A percentile compares a stretch with the other conserved stretches of the same genome.
Conservation (phyloP, 2,329 filamentous ascomycete genomes). For the Epichloe baconii region DNA sequence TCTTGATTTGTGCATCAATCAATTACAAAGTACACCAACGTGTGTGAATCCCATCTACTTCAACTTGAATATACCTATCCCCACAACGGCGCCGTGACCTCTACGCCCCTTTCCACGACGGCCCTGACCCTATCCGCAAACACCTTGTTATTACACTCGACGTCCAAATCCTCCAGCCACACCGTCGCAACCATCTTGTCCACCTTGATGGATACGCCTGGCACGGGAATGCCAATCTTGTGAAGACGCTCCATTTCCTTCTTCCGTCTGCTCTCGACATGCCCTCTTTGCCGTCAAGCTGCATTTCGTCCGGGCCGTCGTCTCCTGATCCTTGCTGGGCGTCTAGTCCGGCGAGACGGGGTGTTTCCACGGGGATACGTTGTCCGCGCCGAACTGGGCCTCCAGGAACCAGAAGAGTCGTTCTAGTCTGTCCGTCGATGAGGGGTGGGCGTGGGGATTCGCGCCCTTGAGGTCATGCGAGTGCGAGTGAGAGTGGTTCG, state of each 20-base stretch:
- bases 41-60: too few species aligned
- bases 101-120: conserved; percentile 79
- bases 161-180: conserved; percentile 83
- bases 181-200: conserved; percentile 80
- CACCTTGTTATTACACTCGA: conserved; percentile 70
- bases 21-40: neutral
- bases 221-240: conserved; percentile 76
- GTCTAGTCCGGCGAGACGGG: conserved; percentile 18
- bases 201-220: conserved; percentile 73
- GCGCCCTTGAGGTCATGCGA: conserved; percentile 26
- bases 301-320: conserved; percentile 2
- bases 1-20: neutral
- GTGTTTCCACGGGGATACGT: conserved; percentile 61
- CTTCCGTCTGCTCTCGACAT: conserved; percentile 40
- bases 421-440: conserved; percentile 63
- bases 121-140: conserved; percentile 75
- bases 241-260: conserved; percentile 69
- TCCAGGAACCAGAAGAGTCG: conserved; percentile 93
- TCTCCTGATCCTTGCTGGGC: neutral
- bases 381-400: conserved; percentile 81
- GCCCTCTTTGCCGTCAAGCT: conserved; percentile 21
- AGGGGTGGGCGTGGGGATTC: conserved; percentile 64
- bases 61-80: conserved; percentile 17
- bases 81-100: conserved; percentile 70
- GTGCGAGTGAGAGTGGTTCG: conserved; percentile 19